These are phyloP conservation scores for Ambrosiella beaveri DNA, from an alignment of 2,329 filamentous ascomycete species.

Conservation along the genomic window DNA sequence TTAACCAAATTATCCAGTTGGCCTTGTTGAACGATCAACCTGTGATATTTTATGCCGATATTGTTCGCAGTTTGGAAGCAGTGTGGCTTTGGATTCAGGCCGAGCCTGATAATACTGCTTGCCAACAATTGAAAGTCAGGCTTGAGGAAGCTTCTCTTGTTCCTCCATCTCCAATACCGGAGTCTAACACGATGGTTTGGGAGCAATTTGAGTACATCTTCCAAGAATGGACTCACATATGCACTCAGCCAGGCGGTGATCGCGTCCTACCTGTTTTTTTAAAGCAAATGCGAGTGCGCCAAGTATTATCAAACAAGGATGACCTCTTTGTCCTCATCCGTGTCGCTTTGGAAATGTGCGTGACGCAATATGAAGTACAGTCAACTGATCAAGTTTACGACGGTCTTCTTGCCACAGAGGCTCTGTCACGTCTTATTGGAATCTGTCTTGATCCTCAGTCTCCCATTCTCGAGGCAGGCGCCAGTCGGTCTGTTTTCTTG, in stretches of 20 bases:
- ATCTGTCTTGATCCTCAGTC: slow-evolving; percentile 37
- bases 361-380: slow-evolving; percentile 60
- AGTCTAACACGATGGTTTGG: slow-evolving; percentile 43
- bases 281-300: slow-evolving; percentile 60
- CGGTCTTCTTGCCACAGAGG: slow-evolving; percentile 43
- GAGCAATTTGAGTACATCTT: slow-evolving; percentile 92
- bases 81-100: slow-evolving; percentile 68
- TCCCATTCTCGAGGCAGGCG: slow-evolving; percentile 3
- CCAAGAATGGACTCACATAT: slow-evolving; percentile 81
- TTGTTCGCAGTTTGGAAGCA: slow-evolving; percentile 64
- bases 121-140: slow-evolving; percentile 54
- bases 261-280: slow-evolving; percentile 65
- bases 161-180: slow-evolving; percentile 23
- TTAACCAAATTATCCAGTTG: slow-evolving; percentile 64
- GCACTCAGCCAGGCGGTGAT: slow-evolving; percentile 57
- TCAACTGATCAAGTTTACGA: slow-evolving; percentile 41
- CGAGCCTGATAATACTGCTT: slow-evolving; percentile 45
- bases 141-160: slow-evolving; percentile 26
- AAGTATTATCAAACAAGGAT: slow-evolving; percentile 56
- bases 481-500: slow-evolving; percentile 47
- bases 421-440: slow-evolving; percentile 64
- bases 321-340: slow-evolving; percentile 68
- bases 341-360: slow-evolving; percentile 61
- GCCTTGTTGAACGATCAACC: slow-evolving; percentile 64
- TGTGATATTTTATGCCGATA: slow-evolving; percentile 66